Evolutionary conservation across 2,329 filamentous ascomycete species (phyloP), one percentile per base, ranked within the genome.

Genomic region (Aspergillus transmontanensis): DNA sequence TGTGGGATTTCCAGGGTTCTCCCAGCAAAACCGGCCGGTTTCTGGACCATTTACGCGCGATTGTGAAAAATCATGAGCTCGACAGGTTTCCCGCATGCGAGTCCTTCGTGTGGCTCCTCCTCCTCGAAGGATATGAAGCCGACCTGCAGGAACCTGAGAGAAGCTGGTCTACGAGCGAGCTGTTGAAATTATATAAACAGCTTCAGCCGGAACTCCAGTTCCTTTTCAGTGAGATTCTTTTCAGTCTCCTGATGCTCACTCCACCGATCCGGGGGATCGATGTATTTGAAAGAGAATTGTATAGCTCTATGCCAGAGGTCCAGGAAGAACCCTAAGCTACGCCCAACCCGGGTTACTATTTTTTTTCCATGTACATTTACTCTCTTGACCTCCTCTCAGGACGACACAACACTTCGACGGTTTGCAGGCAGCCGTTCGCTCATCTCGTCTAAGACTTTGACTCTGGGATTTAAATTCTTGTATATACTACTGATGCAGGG

Each of bases 51-150:
- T 48, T 78, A 1, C 45, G 63, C 26, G 23, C 61, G 9, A 65
- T 73, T 6, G 72, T 75, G 19, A 66, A 64, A 51, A 64, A 75
- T 16, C 75, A 77, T 57, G 64, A 71, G 23, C 72, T 80, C 7
- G 74, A 76, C 57, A 72, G 72, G 19, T 68, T 74, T 57, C 76
- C 72, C 4, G 76, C 76, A 3, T 76, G 76, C 57, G 78, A 80
- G 67, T 78, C 76, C 3, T 73, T 80, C 16, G 57, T 79, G 19
- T 80, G 76, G 75, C 63, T 79, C n/a, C 66, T 80, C 6, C 61
- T 80, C 16, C 75, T 79, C 54, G 78, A 80, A 64, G 64, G 64
- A 2, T 77, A 69, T 58, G 72, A 76, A n/a, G 43, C 68, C 6
- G 77, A 79, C 61, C 59, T 80, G 59, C 75, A 69, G 58, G 73